These are phyloP conservation scores for Polytolypa hystricis DNA, from an alignment of 2,329 filamentous ascomycete genomes.

Conservation along the genomic window DNA sequence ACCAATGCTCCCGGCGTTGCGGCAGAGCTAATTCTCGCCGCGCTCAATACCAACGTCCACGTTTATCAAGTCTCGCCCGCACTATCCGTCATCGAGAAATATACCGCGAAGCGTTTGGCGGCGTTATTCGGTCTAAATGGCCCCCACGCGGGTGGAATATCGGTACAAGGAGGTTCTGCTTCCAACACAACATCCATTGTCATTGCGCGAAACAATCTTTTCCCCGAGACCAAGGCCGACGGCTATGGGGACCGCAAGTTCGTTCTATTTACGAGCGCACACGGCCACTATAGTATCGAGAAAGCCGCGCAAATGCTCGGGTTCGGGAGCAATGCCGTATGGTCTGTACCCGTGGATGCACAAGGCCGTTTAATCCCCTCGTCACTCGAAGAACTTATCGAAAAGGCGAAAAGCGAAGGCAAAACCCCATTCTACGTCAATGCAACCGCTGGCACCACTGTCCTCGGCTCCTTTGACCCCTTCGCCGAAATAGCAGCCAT, in stretches of 20 bases:
- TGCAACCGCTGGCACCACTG: conserved; percentile 88
- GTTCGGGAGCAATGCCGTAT: conserved; percentile 63
- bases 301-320: conserved; percentile 90
- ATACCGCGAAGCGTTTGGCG: conserved; percentile 62
- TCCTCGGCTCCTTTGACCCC: conserved; percentile 79
- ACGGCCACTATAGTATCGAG: conserved; percentile 90
- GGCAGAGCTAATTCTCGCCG: conserved; percentile 71
- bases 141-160: conserved; percentile 58
- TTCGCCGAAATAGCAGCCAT: conserved; percentile 59
- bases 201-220: conserved; percentile 77
- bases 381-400: conserved; percentile 53
- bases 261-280: conserved; percentile 74
- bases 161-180: conserved; percentile 67
- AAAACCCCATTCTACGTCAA: conserved; percentile 90
- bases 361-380: conserved; percentile 59
- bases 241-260: conserved; percentile 59
- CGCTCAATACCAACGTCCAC: conserved; percentile 88
- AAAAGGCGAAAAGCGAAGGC: conserved; percentile 51
- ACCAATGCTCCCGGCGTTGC: conserved; percentile 80
- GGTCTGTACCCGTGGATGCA: conserved; percentile 61
- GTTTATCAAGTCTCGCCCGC: conserved; percentile 91
- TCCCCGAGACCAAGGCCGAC: conserved; percentile 60
- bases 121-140: conserved; percentile 64
- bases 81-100: conserved; percentile 77
- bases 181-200: conserved; percentile 80